These are phyloP conservation scores for Tuber brumale DNA, from an alignment of 495 filamentous ascomycete genomes.

Conservation along the genomic window DNA sequence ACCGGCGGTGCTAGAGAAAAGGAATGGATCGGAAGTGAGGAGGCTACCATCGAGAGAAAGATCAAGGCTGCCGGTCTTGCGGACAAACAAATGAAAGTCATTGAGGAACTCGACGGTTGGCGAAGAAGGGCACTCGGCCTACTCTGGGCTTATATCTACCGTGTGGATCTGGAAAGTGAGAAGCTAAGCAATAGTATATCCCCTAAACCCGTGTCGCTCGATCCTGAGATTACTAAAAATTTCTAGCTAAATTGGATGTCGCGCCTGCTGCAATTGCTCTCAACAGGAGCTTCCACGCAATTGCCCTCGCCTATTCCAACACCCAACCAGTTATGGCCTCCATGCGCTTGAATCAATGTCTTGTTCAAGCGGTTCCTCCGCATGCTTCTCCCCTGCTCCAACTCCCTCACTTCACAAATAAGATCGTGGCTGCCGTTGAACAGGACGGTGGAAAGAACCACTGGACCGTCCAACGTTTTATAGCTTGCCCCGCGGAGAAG, in stretches of 20 bases:
- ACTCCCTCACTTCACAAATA: conserved; percentile 77
- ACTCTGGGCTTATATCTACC: conserved; percentile 89
- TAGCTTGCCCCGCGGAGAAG: conserved; percentile 68
- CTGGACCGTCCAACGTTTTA: conserved; percentile 75
- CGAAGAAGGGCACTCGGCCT: conserved; percentile 80
- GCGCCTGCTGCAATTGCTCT: conserved; percentile 78
- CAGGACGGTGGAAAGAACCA: conserved; percentile 65
- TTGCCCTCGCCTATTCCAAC: conserved; percentile 79
- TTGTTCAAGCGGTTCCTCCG: conserved; percentile 84
- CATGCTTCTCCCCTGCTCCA: conserved; percentile 81
- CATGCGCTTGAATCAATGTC: conserved; percentile 71
- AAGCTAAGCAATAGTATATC: conserved; percentile 38
- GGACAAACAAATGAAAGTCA: conserved; percentile 62
- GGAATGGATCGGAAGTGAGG: conserved; percentile 37
- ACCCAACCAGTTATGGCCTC: conserved; percentile 72
- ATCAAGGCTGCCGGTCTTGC: conserved; percentile 58
- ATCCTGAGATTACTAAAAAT: conserved; percentile 12
- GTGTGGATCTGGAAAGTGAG: conserved; percentile 56
- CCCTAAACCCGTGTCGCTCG: neutral
- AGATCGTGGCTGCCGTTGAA: conserved; percentile 67
- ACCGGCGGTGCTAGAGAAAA: conserved; percentile 58
- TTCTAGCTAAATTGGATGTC: conserved; percentile 61
- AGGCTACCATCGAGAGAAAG: conserved; percentile 66
- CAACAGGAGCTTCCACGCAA: conserved; percentile 77
- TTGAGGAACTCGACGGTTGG: conserved; percentile 59